Evolutionary conservation across 2,329 filamentous ascomycete genomes (phyloP), one percentile per base, ranked within the genome.

Genomic region (Zymoseptoria ardabiliae): DNA sequence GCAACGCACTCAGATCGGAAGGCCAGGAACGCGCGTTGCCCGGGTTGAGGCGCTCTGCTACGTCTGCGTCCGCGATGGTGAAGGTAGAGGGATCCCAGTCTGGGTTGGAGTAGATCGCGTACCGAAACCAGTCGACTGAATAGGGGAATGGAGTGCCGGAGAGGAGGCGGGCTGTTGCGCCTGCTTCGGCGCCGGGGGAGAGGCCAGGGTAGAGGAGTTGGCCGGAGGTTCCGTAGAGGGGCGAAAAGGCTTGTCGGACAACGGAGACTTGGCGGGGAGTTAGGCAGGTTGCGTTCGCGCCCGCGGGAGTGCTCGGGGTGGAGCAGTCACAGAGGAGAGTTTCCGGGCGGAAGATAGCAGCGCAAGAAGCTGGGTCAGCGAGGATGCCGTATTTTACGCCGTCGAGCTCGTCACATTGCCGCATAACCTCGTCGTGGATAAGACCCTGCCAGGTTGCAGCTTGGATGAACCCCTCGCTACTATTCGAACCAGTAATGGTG

Each of bases 41-140:
- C 73, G 50, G 76, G 71, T 77, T 73, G 6, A 69, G 65, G 10
- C 62, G 65, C 9, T 69, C 68, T 0, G 71, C 71, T 22, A 70
- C 65, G 21, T 69, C 68, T 58, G 74, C 77, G 62, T 80, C 78
- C 5, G 66, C 63, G 2, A 69, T 56, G 13, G 67, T 72, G 20
- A 78, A 65, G 0, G 62, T 72, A 0, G 64, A 60, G 0, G 76
- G 71, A 58, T 78, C 71, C 74, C 74, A 80, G 58, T 53, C 65
- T 0, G 59, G 69, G 63, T 78, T 68, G 61, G 77, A 77, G 70
- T 77, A 79, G 53, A 82, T 70, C 5, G 70, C 79, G 63, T 79
- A 80, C 22, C 72, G 72, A 70, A 78, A 79, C 78, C 77, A 82
- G 64, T 79, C 77, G 4, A 79, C 74, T 67, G 81, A 74, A 19